These are phyloP conservation scores for Colletotrichum sp. DNA, from an alignment of 2,329 filamentous ascomycete species.

Conservation along the genomic window DNA sequence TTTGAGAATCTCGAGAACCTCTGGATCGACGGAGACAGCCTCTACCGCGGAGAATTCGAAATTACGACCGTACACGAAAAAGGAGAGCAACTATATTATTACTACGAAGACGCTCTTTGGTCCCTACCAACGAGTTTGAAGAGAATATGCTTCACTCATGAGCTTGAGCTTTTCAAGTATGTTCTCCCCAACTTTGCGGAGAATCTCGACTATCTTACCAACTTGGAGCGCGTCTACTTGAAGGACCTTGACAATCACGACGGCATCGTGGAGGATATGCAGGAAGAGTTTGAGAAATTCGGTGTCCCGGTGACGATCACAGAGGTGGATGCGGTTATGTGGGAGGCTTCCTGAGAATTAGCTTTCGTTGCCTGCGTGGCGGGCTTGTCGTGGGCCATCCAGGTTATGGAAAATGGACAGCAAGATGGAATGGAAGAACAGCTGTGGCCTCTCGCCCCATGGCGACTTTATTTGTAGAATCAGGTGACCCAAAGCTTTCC, in stretches of 20 bases:
- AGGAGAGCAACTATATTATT: neutral
- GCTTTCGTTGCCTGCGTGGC: neutral
- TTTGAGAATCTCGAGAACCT: neutral
- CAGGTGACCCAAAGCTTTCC: neutral
- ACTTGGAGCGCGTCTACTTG: neutral
- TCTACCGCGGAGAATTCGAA: neutral
- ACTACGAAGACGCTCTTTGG: neutral
- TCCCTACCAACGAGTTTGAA: neutral
- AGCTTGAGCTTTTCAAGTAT: neutral
- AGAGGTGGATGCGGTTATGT: neutral
- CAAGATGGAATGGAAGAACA: neutral
- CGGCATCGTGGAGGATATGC: neutral
- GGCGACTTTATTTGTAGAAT: neutral
- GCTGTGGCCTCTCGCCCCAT: accelerated
- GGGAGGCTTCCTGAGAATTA: neutral
- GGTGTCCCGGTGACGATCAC: neutral
- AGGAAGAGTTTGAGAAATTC: neutral
- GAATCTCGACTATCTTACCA: neutral
- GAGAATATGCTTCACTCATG: neutral
- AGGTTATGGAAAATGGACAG: neutral
- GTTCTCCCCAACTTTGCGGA: neutral
- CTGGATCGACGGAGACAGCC: neutral
- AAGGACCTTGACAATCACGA: neutral
- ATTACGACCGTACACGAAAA: neutral
- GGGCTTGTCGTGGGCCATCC: neutral